Evolutionary conservation across 164 flowering plant genomes (phyloP).

Genomic region (Nymphaea thermarum): DNA sequence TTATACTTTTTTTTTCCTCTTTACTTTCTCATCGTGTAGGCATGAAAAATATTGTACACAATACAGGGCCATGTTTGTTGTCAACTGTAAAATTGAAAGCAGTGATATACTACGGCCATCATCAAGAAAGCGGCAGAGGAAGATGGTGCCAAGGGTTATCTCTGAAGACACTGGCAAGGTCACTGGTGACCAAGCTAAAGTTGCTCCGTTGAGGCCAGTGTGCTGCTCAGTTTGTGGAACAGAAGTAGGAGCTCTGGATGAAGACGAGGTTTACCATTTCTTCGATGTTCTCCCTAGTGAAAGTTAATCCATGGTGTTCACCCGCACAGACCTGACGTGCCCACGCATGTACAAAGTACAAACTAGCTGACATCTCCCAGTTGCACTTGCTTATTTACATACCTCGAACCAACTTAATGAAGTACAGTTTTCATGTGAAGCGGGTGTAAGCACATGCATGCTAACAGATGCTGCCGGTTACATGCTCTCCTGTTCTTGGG

Average conservation of each 20-base stretch:
- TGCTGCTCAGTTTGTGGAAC: slow-evolving; percentile 64
- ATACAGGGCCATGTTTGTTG: slow-evolving; percentile 66
- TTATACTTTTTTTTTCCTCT: no score
- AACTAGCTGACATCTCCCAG: no score
- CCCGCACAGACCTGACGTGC: no score
- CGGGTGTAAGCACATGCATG: no score
- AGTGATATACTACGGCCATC: slow-evolving; percentile 13
- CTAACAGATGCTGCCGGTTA: no score
- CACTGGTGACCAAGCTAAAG: slow-evolving; percentile 14
- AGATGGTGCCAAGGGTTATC: slow-evolving; percentile 4
- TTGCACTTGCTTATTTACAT: no score
- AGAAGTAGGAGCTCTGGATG: slow-evolving; percentile 63
- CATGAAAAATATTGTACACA: slow-evolving; percentile 69
- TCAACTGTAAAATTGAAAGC: slow-evolving; percentile 45
- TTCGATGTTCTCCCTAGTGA: slow-evolving; percentile 75
- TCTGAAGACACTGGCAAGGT: slow-evolving; percentile 14
- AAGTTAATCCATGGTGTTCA: slow-evolving; percentile 13
- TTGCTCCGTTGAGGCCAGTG: slow-evolving; percentile 36
- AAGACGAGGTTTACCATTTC: slow-evolving; percentile 80
- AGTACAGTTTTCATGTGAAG: no score
- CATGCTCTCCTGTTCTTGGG: no score
- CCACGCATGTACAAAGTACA: no score
- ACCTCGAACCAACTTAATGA: no score
- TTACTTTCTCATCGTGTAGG: slow-evolving; percentile 25
- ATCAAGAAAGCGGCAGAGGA: not conserved